Evolutionary conservation across 495 filamentous ascomycete genomes (phyloP).

Genomic region (Podospora pseudoanserina): DNA sequence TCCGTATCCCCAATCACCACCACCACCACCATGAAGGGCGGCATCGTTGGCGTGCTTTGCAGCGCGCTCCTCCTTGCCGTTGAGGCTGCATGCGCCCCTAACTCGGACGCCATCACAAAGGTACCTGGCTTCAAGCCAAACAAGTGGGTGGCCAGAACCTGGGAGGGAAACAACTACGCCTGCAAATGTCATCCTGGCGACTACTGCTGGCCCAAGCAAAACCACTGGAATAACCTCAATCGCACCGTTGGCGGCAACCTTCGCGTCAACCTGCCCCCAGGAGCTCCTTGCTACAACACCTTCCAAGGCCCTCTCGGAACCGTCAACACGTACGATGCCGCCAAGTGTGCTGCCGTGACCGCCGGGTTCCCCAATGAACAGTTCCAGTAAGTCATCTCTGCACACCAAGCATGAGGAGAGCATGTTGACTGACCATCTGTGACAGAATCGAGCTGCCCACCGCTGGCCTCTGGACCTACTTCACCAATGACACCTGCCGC

Average conservation of each 20-base stretch:
- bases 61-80: slow-evolving; percentile 20
- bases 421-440: slow-evolving; percentile 1
- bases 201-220: slow-evolving; percentile 40
- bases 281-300: slow-evolving; percentile 39
- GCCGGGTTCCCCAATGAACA: slow-evolving; percentile 36
- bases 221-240: slow-evolving; percentile 37
- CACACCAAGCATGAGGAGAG: not conserved
- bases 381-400: slow-evolving; percentile 32
- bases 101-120: not conserved
- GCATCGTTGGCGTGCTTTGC: slow-evolving; percentile 15
- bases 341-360: slow-evolving; percentile 33
- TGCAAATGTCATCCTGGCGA: slow-evolving; percentile 45
- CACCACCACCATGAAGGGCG: slow-evolving; percentile 15
- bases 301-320: slow-evolving; percentile 40
- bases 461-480: slow-evolving; percentile 45
- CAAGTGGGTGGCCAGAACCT: slow-evolving; percentile 28
- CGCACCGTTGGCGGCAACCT: slow-evolving; percentile 40
- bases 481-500: slow-evolving; percentile 46
- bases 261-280: slow-evolving; percentile 37
- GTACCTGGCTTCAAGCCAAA: not conserved
- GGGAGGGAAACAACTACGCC: slow-evolving; percentile 35
- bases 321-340: slow-evolving; percentile 38
- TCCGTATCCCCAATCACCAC: slow-evolving; percentile 2
- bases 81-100: slow-evolving; percentile 1
- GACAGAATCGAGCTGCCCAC: slow-evolving; percentile 38